These are phyloP conservation scores for Cercospora zeina DNA, from an alignment of 2,329 filamentous ascomycete genomes.

Conservation along the genomic window DNA sequence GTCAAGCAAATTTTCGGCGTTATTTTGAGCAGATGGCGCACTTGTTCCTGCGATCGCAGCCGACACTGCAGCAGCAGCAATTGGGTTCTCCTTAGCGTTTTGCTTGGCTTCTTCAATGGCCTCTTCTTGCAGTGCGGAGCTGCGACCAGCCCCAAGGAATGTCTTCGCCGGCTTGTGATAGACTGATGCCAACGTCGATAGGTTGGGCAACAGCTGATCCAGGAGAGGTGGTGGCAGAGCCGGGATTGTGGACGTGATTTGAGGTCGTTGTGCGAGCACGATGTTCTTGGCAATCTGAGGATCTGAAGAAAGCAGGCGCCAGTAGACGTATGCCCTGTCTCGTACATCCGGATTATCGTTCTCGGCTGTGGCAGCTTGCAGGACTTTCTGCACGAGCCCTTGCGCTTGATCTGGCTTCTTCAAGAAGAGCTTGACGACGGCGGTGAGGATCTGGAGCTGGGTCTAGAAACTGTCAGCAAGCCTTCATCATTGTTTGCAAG, in stretches of 20 bases:
- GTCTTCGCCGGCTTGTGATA: constrained; percentile 98
- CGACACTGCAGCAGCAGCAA: constrained; percentile 78
- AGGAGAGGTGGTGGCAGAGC: constrained; percentile 80
- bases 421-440: constrained; percentile 94
- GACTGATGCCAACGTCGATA: constrained; percentile 92
- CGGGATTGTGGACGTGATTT: constrained; percentile 91
- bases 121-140: constrained; percentile 88
- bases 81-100: constrained; percentile 88
- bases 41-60: constrained; percentile 56
- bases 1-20: constrained; percentile 91
- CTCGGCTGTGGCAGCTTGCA: constrained; percentile 88
- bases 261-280: constrained; percentile 88
- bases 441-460: constrained; percentile 96
- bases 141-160: constrained; percentile 95
- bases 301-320: constrained; percentile 91
- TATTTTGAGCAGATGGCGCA: constrained; percentile 60
- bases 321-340: constrained; percentile 96
- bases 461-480: constrained; percentile 59
- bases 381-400: constrained; percentile 86
- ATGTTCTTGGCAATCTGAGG: constrained; percentile 88
- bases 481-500: background rate
- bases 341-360: constrained; percentile 98
- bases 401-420: constrained; percentile 95
- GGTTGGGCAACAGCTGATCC: constrained; percentile 84
- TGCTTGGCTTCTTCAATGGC: constrained; percentile 95